Base-by-base conservation (phyloP, 2,329 filamentous ascomycete species). In the Ophiognomonia clavigignenti-juglandacearum region DNA sequence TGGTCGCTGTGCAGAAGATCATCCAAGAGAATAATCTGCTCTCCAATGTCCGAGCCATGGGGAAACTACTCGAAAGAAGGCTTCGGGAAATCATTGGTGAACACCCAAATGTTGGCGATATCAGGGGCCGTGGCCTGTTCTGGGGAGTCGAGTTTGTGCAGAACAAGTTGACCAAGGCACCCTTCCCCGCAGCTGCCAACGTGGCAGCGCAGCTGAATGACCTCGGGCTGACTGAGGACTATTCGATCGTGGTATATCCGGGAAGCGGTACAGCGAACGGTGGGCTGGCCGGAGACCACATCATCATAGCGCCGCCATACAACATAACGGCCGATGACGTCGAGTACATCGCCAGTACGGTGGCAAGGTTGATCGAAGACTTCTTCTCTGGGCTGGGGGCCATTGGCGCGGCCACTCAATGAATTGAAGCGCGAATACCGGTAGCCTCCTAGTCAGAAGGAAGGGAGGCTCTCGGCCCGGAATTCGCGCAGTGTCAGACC, bases 231-330 rank as follows among this genome's bases (percentile, higher is more conserved):
- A 48, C 42, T 1, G 42, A 57, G 8, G 34, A 55, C 6, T 66
- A 70, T 39, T 60, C 62, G 1, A 56, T 75, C n/a, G 62, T 64
- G 7, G 58, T 88, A 3, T 88, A 88, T 58, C 80, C 80, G 1
- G 83, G 82, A 0, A 66, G 67, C 1, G 84, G 84, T 1, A 80
- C 80, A 0, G 77, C 70, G n/a, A n/a, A n/a, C 0, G 81, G 74
- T 54, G 73, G 86, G 37, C 70, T 75, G 2, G 59, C 60, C 1
- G 85, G 86, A 9, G 86, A 91, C 57, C 83, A 88, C 61, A 68
- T 88, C 29, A 71, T 90, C 22, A 57, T 91, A 10, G 77, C 84
- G 1, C 86, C 86, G 5, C 74, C 86, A 1, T 88, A 82, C 63
- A 88, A 78, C 37, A 71, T 83, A 19, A 80, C 73, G 1, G 64